Conservation (phyloP, 306 rosid genomes). For the Hippophae gyantsensis region DNA sequence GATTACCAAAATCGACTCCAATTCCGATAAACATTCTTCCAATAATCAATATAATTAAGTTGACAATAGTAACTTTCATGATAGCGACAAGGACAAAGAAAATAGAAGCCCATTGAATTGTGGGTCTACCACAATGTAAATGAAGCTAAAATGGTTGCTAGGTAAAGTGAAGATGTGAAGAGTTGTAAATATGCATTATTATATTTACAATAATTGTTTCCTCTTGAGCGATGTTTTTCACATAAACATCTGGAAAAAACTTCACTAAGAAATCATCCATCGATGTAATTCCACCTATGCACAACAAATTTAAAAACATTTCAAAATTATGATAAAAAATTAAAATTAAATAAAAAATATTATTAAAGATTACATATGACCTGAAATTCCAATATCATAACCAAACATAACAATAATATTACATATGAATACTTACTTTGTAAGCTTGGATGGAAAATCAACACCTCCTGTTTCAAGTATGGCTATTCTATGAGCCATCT, state of each 20-base stretch:
- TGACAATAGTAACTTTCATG: constrained; percentile 2
- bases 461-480: constrained; percentile 5
- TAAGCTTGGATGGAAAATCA: constrained; percentile 23
- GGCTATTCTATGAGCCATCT: constrained; percentile 13
- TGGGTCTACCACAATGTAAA: constrained; percentile 13
- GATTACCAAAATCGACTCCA: constrained; percentile 29
- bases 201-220: constrained; percentile 28
- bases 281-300: constrained; percentile 24
- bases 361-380: neutral
- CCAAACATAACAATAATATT: constrained; percentile 29
- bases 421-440: constrained; percentile 18
- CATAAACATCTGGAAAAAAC: constrained; percentile 22
- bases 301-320: neutral
- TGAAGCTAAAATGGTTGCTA: constrained; percentile 26
- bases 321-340: no score
- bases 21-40: constrained; percentile 24
- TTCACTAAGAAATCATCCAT: constrained; percentile 26
- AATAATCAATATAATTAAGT: constrained; percentile 12
- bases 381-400: constrained; percentile 35
- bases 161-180: constrained; percentile 32
- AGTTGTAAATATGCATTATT: constrained; percentile 20
- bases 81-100: constrained; percentile 22
- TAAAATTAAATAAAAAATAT: neutral
- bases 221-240: constrained; percentile 8
- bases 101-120: constrained; percentile 16